These are phyloP conservation scores for Nicotiana otophora DNA, from an alignment of 257 asterid species.

Conservation along the genomic window DNA sequence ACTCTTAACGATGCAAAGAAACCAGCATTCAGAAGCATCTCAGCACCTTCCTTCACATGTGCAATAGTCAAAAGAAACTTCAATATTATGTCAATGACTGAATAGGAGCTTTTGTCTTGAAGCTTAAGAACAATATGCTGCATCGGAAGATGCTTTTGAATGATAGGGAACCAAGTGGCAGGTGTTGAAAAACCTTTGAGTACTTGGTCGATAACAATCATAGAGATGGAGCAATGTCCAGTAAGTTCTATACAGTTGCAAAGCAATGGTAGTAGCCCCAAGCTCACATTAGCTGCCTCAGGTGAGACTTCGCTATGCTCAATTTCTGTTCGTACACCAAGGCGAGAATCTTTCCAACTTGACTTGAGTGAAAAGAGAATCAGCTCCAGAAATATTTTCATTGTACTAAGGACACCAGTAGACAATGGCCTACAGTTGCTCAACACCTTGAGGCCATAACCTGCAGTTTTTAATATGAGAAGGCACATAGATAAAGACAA, in stretches of 20 bases:
- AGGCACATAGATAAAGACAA: constrained; percentile 32
- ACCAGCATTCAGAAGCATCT: constrained; percentile 73
- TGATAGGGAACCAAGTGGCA: constrained; percentile 70
- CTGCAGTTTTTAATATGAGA: constrained; percentile 58
- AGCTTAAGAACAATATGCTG: constrained; percentile 58
- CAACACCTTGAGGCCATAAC: constrained; percentile 68
- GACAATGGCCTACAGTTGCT: constrained; percentile 37
- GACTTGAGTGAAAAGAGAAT: constrained; percentile 50
- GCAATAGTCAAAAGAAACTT: constrained; percentile 82
- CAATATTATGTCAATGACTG: constrained; percentile 39
- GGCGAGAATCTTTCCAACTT: constrained; percentile 19
- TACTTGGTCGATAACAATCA: constrained; percentile 59
- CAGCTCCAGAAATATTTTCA: constrained; percentile 51
- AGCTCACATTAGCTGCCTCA: constrained; percentile 51
- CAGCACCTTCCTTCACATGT: constrained; percentile 69
- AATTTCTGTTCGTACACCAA: constrained; percentile 12
- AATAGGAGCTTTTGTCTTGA: constrained; percentile 38
- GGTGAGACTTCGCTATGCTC: constrained; percentile 38
- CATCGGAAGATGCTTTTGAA: constrained; percentile 66
- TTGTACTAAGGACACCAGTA: constrained; percentile 34
- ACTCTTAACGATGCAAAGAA: constrained; percentile 54
- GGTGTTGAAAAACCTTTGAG: constrained; percentile 60
- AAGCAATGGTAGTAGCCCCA: constrained; percentile 72
- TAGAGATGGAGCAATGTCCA: constrained; percentile 54
- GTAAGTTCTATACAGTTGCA: constrained; percentile 55